These are phyloP conservation scores for Penicillium sp. DNA, from an alignment of 2,329 filamentous ascomycete species.

Conservation along the genomic window DNA sequence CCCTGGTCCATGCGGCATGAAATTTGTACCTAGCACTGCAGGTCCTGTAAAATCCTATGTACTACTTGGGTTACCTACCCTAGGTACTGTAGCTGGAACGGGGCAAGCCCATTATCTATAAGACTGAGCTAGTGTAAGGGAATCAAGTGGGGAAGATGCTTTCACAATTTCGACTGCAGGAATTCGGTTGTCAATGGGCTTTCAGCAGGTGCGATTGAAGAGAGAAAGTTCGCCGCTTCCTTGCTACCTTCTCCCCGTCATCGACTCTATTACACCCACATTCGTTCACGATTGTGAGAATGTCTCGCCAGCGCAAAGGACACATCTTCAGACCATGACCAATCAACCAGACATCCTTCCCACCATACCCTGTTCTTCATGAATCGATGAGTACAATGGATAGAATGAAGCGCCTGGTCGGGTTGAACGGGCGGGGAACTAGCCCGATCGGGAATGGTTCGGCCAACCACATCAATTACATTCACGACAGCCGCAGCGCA, in stretches of 20 bases:
- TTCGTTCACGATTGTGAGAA: not conserved
- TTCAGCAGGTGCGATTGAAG: conserved; percentile 12
- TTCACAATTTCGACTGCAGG: conserved; percentile 1
- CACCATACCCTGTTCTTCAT: not conserved
- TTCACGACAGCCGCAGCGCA: conserved; percentile 4
- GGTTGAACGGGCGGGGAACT: conserved; percentile 16
- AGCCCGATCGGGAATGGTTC: conserved; percentile 16
- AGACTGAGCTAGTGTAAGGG: conserved; percentile 1
- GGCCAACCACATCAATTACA: conserved; percentile 2
- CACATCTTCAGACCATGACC: not conserved
- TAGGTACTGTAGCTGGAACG: not conserved
- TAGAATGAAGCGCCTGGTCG: conserved; percentile 21
- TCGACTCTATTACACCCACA: conserved; percentile 21
- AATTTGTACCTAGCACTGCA: conserved; percentile 5
- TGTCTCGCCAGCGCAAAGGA: not conserved
- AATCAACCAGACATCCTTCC: not conserved
- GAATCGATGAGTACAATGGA: conserved; percentile 17
- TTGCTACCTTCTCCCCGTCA: conserved; percentile 13
- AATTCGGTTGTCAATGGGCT: not conserved
- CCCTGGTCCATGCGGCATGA: conserved; percentile 12
- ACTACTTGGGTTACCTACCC: not conserved
- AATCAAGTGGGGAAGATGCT: not conserved
- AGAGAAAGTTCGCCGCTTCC: conserved; percentile 7
- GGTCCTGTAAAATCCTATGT: not conserved
- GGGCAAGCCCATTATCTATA: not conserved